phyloP scores from a whole-genome alignment of 202 grass and related monocot species.

The Bolboschoenoplectus hybrid region DNA sequence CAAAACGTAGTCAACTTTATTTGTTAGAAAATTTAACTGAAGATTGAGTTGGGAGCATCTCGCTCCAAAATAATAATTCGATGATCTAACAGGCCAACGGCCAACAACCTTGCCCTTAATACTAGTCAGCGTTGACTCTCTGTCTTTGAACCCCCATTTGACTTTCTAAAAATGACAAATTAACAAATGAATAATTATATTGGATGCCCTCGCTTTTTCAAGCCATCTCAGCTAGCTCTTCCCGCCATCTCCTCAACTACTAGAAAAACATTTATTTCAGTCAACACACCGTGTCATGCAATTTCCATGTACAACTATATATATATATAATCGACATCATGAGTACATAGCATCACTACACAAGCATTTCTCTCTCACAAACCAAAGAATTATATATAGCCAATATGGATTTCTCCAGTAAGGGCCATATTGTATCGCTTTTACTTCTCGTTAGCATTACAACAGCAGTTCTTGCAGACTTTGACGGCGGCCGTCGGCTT shows the following conservation, averaged over 20 bases:
- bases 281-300: neutral
- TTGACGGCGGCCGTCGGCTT: neutral
- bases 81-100: neutral
- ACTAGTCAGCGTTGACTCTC: neutral
- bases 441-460: conserved; percentile 15
- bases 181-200: neutral
- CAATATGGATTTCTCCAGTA: neutral
- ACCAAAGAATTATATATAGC: neutral
- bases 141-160: neutral
- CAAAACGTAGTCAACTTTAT: too few species aligned
- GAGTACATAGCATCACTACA: neutral
- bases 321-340: neutral
- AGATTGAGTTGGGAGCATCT: too few species aligned
- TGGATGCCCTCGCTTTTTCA: neutral
- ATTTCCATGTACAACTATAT: neutral
- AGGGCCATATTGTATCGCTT: neutral
- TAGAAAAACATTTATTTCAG: neutral
- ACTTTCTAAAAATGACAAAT: conserved; percentile 9
- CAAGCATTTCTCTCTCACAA: conserved; percentile 4
- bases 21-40: too few species aligned
- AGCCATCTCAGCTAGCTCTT: conserved; percentile 8
- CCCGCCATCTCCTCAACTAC: conserved; percentile 24
- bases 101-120: neutral
- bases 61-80: neutral
- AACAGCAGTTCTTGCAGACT: neutral